phyloP scores from a whole-genome alignment of 2,329 filamentous ascomycete genomes.

The Emmonsia crescens region DNA sequence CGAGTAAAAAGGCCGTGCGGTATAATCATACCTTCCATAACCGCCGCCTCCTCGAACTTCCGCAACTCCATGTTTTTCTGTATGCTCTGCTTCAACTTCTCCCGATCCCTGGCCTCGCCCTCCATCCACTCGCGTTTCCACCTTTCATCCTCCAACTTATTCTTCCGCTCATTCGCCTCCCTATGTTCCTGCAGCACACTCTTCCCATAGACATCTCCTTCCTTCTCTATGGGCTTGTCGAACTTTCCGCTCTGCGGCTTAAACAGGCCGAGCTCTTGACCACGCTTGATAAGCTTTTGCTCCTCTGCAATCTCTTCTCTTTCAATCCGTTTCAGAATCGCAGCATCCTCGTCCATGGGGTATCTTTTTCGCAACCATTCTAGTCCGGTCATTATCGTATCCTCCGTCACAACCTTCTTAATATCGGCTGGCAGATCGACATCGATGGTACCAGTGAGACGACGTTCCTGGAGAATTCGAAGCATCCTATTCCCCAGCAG shows the following conservation, averaged over 20 bases:
- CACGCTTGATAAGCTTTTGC: constrained; percentile 26
- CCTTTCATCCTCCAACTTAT: constrained; percentile 34
- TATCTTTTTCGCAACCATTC: constrained; percentile 33
- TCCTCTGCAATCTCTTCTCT: constrained; percentile 29
- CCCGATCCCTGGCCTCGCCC: constrained; percentile 37
- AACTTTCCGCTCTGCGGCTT: constrained; percentile 36
- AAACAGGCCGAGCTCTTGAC: constrained; percentile 32
- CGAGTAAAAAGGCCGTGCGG: not conserved
- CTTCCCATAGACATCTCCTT: constrained; percentile 32
- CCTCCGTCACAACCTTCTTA: constrained; percentile 20
- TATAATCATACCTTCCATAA: constrained; percentile 25
- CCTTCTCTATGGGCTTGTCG: constrained; percentile 30
- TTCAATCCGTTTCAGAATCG: constrained; percentile 36
- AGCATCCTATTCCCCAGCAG: constrained; percentile 29
- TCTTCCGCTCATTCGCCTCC: constrained; percentile 30
- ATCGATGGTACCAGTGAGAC: constrained; percentile 36
- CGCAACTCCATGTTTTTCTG: constrained; percentile 27
- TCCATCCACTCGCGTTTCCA: constrained; percentile 43
- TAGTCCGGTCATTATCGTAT: constrained; percentile 27
- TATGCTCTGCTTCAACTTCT: constrained; percentile 22
- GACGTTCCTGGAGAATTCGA: constrained; percentile 33
- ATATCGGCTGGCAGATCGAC: constrained; percentile 33
- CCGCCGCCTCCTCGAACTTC: constrained; percentile 24
- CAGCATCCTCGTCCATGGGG: constrained; percentile 38
- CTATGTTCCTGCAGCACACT: constrained; percentile 33